Percentiles rank a stretch among this genome's conserved stretches.
Conservation (phyloP, 495 filamentous ascomycete genomes). For the Parmelia sp. region DNA sequence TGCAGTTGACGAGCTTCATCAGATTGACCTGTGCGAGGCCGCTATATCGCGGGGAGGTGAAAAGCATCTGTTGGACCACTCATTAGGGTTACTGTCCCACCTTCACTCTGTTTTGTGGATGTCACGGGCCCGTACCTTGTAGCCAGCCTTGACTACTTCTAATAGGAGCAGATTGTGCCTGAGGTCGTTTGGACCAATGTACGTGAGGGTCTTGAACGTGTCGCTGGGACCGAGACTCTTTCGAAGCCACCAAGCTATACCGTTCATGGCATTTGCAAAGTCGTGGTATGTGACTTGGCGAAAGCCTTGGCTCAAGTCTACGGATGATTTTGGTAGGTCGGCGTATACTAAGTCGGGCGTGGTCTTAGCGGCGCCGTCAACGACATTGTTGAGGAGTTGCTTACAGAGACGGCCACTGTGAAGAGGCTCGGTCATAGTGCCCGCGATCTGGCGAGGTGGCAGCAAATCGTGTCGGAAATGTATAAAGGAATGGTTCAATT, state of each 20-base stretch:
- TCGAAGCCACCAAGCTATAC: slow-evolving; percentile 33
- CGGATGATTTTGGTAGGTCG: no score
- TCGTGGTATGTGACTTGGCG: background rate
- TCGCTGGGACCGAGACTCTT: slow-evolving; percentile 29
- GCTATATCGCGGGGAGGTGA: background rate
- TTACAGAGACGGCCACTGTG: no score
- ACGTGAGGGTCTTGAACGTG: slow-evolving; percentile 34
- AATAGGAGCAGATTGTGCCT: slow-evolving; percentile 36
- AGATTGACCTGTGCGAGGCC: background rate
- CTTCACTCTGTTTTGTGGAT: background rate
- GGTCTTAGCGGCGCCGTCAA: no score
- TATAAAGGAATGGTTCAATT: no score
- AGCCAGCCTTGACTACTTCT: slow-evolving; percentile 44
- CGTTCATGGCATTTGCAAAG: slow-evolving; percentile 18
- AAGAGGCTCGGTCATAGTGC: no score
- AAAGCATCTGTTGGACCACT: background rate
- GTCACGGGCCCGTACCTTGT: slow-evolving; percentile 35
- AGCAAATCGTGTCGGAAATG: no score
- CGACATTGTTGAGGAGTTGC: no score
- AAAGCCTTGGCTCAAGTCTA: no score
- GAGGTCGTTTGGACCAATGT: slow-evolving; percentile 42
- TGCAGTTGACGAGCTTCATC: background rate
- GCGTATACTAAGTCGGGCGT: no score
- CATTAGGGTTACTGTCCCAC: background rate
- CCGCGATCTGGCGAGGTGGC: no score